Conservation (phyloP, 345 rosid species). For the Brassica juncea region DNA sequence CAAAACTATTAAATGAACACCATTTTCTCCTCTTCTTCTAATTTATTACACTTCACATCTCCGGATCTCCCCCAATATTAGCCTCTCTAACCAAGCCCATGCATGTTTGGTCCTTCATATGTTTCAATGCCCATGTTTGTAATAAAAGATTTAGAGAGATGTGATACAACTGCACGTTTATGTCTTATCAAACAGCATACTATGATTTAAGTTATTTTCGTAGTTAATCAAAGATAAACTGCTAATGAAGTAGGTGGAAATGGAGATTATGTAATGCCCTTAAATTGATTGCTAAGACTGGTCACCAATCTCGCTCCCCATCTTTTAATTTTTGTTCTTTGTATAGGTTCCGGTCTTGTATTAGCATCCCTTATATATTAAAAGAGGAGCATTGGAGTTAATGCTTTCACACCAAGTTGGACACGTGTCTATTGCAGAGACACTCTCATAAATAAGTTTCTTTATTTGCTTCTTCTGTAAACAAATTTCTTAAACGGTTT, state of each 20-base stretch:
- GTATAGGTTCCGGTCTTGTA: background rate
- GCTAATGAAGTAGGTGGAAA: background rate
- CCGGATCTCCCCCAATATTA: slow-evolving; percentile 11
- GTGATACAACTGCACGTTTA: background rate
- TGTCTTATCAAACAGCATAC: background rate
- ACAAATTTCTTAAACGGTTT: too few species aligned
- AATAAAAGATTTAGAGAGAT: background rate
- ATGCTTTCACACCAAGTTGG: too few species aligned
- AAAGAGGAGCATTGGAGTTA: too few species aligned
- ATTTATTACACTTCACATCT: slow-evolving; percentile 38
- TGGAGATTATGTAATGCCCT: background rate
- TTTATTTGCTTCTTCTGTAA: too few species aligned
- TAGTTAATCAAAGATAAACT: background rate
- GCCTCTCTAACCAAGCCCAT: slow-evolving; percentile 2
- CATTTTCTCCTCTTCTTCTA: background rate
- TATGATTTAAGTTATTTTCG: background rate
- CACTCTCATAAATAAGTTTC: too few species aligned
- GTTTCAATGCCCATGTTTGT: background rate
- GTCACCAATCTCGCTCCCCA: background rate
- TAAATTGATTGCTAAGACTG: background rate
- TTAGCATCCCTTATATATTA: background rate
- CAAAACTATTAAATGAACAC: slow-evolving; percentile 29
- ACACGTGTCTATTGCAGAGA: too few species aligned
- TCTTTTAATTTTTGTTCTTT: background rate
- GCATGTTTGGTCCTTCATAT: background rate